Evolutionary conservation across 495 filamentous ascomycete species (phyloP).

Genomic region (Penicillium bialowiezense): DNA sequence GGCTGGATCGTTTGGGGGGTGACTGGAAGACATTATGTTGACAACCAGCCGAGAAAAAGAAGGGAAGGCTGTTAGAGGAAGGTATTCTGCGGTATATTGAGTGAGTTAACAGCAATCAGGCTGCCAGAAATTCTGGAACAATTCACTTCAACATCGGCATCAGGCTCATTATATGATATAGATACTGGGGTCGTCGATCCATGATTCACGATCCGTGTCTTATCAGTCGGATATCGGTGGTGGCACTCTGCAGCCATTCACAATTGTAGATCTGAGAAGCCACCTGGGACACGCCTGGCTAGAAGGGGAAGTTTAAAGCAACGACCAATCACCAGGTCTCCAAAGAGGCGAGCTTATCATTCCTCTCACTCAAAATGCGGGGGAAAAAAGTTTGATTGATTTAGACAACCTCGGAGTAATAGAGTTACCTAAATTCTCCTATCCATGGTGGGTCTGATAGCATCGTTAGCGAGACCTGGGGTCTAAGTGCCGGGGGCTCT

Average conservation of each 20-base stretch:
- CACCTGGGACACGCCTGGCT: neutral
- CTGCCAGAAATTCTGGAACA: no score
- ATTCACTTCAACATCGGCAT: neutral
- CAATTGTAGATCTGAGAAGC: neutral
- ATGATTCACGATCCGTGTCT: constrained; percentile 1
- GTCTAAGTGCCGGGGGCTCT: neutral
- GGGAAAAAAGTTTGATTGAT: neutral
- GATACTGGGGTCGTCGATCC: neutral
- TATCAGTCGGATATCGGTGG: constrained; percentile 7
- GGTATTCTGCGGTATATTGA: no score
- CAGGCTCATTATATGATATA: neutral
- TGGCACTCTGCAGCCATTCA: constrained; percentile 15
- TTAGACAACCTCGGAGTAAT: constrained; percentile 4
- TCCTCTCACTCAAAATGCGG: neutral
- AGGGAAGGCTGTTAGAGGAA: no score
- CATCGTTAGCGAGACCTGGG: neutral
- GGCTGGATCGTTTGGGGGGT: constrained; percentile 10
- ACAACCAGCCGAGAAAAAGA: neutral
- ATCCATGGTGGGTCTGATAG: neutral
- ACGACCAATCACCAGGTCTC: constrained; percentile 10
- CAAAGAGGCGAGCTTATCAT: constrained; percentile 10
- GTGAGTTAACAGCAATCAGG: no score
- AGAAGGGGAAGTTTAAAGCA: constrained; percentile 25
- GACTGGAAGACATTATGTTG: constrained; percentile 4
- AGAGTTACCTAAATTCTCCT: constrained; percentile 2